Evolutionary conservation across 139 green algal genomes (phyloP), one percentile per base, ranked within the genome.

Genomic region (Haematococcus sp.): DNA sequence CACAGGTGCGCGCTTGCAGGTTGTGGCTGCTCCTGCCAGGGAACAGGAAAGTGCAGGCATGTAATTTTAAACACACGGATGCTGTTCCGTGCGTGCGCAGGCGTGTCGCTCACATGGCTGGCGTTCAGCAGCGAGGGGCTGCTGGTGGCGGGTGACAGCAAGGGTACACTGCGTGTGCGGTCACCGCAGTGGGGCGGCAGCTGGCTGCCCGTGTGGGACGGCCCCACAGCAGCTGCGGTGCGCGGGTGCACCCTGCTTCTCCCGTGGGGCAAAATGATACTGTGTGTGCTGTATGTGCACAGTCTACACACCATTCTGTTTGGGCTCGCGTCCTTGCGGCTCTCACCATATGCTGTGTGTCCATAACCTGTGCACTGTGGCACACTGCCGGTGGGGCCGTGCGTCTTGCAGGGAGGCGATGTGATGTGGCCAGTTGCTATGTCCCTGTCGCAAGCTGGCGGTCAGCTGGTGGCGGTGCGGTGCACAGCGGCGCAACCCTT

Each of bases 191-290:
- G 28, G 58, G 58, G 58, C n/a, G 58, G 58, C 17, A 11, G n/a
- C n/a, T 65, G 58, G 58, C 28, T 65, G 25, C 58, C 58, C 4
- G 58, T 65, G 58, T 65, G 58, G 58, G 30, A 65, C 25, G 17
- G 58, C 58, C n/a, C 58, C 22, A n/a, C 58, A 3, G 58, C 58
- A 22, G 28, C 58, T 2, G 30, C 28, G 25, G 28, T 30, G 11
- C n/a, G 58, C 15, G 58, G 34, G 25, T 22, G 28, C 23, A 22
- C 28, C 58, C 28, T 20, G 54, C 54, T 23, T 15, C 22, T 61
- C 22, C 22, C 54, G 27, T 32, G 27, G 22, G 22, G 54, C 54
- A 61, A 61, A 20, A 20, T 32, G 54, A 23, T 32, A n/a, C 54
- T 61, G 13, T 61, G 54, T 23, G 27, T 23, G 11, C 27, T 61